Evolutionary conservation across 2,329 filamentous ascomycete genomes (phyloP).

Genomic region (Colletotrichum sp.): DNA sequence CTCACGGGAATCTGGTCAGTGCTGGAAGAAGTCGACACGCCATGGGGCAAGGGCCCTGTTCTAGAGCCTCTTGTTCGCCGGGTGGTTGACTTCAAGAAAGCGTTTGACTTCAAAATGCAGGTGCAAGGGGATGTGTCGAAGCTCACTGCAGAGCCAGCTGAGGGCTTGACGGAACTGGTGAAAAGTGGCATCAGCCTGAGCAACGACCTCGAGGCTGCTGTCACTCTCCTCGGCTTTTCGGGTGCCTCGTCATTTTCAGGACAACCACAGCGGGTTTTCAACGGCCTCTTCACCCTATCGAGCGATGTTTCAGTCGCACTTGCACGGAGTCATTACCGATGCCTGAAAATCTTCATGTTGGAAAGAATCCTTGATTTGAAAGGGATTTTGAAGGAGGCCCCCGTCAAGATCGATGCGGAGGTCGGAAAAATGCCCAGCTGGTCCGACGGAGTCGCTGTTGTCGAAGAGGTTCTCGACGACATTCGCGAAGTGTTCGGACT

Average conservation of each 20-base stretch:
- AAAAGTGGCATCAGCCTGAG: neutral
- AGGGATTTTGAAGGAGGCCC: neutral
- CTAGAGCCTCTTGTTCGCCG: neutral
- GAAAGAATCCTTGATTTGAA: neutral
- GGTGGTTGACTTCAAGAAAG: neutral
- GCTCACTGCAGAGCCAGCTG: neutral
- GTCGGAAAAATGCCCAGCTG: neutral
- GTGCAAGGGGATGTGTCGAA: neutral
- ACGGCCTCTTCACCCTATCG: neutral
- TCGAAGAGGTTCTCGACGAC: neutral
- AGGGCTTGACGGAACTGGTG: neutral
- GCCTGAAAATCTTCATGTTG: neutral
- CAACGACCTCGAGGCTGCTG: neutral
- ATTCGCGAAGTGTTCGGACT: constrained; percentile 5
- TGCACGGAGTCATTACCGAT: neutral
- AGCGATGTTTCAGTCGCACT: neutral
- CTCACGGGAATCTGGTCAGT: neutral
- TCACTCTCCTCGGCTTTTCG: neutral
- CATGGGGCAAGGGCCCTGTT: neutral
- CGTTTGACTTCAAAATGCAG: neutral
- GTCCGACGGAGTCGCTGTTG: neutral
- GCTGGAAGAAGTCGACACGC: neutral
- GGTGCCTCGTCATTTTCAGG: neutral
- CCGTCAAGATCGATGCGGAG: neutral
- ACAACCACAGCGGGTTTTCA: neutral